These are phyloP conservation scores for Plenodomus lindquistii DNA, from an alignment of 2,329 filamentous ascomycete species.

Conservation along the genomic window DNA sequence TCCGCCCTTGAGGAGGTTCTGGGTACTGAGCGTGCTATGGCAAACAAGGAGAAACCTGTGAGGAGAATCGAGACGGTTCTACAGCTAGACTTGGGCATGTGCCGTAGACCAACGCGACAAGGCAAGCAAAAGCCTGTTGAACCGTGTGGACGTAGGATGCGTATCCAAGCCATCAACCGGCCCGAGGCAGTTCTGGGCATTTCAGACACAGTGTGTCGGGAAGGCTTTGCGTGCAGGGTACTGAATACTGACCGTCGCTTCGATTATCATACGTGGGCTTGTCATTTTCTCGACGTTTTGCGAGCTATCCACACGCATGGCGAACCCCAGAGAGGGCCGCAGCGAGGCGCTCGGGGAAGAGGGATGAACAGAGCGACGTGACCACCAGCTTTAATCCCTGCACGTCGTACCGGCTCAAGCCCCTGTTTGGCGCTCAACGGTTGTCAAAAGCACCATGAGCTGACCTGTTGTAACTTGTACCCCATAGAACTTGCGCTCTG, in stretches of 20 bases:
- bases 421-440: slow-evolving; percentile 8
- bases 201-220: not conserved
- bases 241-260: not conserved
- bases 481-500: slow-evolving; percentile 6
- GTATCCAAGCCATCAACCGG: not conserved
- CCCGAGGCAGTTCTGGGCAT: not conserved
- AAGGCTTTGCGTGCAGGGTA: not conserved
- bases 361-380: slow-evolving; percentile 3
- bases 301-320: not conserved
- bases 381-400: slow-evolving; percentile 6
- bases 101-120: not conserved
- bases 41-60: not conserved
- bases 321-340: not conserved
- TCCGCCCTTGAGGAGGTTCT: not conserved
- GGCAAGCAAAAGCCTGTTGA: not conserved
- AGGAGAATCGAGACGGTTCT: not conserved
- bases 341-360: slow-evolving; percentile 10
- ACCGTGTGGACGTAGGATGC: not conserved
- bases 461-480: not conserved
- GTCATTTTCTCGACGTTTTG: slow-evolving; percentile 9
- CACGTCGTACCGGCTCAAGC: not conserved
- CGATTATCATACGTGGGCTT: not conserved
- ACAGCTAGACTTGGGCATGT: not conserved
- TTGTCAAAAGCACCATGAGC: slow-evolving; percentile 1
- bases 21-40: not conserved